These are phyloP conservation scores for Alternaria triticina DNA, from an alignment of 2,329 filamentous ascomycete genomes.

Conservation along the genomic window DNA sequence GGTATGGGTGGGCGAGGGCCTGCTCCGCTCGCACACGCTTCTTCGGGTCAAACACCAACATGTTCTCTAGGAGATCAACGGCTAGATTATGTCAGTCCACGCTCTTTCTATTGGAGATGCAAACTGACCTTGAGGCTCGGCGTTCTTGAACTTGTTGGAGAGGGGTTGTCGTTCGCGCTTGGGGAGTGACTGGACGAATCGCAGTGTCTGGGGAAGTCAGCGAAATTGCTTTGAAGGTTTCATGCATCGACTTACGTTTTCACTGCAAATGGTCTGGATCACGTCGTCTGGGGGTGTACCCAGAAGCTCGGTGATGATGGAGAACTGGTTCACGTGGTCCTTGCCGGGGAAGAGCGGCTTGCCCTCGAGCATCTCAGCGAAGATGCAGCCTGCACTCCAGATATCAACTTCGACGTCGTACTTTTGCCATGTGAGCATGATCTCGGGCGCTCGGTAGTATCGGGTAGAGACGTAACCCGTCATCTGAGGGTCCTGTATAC, in stretches of 20 bases:
- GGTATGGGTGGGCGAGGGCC: slow-evolving; percentile 89
- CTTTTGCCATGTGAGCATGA: slow-evolving; percentile 99
- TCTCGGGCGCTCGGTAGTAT: slow-evolving; percentile 98
- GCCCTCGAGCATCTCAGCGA: slow-evolving; percentile 98
- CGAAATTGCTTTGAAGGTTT: not conserved
- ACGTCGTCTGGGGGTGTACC: slow-evolving; percentile 98
- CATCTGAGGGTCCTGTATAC: slow-evolving; percentile 99
- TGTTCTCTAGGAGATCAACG: slow-evolving; percentile 90
- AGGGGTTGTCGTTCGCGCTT: slow-evolving; percentile 92
- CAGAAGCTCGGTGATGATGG: slow-evolving; percentile 96
- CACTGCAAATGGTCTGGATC: slow-evolving; percentile 97
- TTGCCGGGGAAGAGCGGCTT: slow-evolving; percentile 98
- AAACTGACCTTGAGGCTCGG: slow-evolving; percentile 76
- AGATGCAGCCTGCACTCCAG: slow-evolving; percentile 99
- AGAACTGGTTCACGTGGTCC: slow-evolving; percentile 99
- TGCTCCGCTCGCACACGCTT: slow-evolving; percentile 88
- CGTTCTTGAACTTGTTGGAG: slow-evolving; percentile 90
- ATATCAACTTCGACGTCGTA: slow-evolving; percentile 99
- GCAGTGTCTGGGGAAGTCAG: slow-evolving; percentile 71
- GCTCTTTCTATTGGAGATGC: not conserved
- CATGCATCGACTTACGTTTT: slow-evolving; percentile 70
- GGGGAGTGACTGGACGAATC: slow-evolving; percentile 96
- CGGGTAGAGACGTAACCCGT: slow-evolving; percentile 98
- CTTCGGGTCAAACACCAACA: slow-evolving; percentile 99
- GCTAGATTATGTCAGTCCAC: slow-evolving; percentile 58